Conservation (phyloP, 208 protist genomes). For the Strigomonas culicis region DNA sequence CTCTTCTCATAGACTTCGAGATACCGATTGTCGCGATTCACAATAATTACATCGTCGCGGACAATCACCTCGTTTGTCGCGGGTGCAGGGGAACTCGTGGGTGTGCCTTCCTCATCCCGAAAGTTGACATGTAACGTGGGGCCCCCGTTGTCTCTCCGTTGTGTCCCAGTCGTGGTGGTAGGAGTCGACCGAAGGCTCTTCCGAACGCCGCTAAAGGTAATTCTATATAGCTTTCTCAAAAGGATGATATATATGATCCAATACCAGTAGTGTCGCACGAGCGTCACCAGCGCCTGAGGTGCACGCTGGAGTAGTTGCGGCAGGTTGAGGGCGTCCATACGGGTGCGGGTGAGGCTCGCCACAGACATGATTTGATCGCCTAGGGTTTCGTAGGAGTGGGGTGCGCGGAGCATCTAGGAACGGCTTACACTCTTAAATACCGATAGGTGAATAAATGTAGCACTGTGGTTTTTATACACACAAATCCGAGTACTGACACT, state of each 20-base stretch:
- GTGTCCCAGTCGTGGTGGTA: neutral
- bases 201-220: neutral
- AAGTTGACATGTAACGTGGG: neutral
- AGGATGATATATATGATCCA: neutral
- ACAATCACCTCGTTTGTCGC: constrained; percentile 4
- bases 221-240: constrained; percentile 6
- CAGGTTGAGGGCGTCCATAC: neutral
- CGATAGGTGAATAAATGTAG: neutral
- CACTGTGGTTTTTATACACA: neutral
- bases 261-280: constrained; percentile 4
- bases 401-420: neutral
- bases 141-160: neutral
- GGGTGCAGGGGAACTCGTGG: neutral
- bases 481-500: neutral
- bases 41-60: constrained; percentile 4
- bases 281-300: neutral
- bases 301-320: neutral
- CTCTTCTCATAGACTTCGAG: constrained; percentile 8
- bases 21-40: constrained; percentile 7
- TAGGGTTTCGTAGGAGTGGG: too few relatives aligned
- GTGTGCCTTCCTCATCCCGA: neutral
- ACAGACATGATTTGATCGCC: too few relatives aligned
- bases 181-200: neutral
- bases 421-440: neutral
- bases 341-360: too few relatives aligned